These are phyloP conservation scores for Trichoderma koningiopsis DNA, from an alignment of 2,329 filamentous ascomycete genomes.

Conservation along the genomic window DNA sequence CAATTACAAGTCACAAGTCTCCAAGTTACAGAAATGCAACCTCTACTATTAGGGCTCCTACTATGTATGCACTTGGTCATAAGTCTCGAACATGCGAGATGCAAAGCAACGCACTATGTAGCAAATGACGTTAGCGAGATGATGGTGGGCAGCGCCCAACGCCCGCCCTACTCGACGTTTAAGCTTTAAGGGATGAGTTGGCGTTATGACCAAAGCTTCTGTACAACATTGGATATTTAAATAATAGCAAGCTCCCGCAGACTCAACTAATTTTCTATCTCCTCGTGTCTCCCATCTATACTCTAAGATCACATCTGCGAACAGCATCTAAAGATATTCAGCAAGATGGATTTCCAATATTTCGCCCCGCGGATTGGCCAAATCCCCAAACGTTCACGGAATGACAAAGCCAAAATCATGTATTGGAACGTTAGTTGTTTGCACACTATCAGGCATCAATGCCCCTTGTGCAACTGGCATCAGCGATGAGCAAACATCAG, in stretches of 20 bases:
- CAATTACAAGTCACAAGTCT: not conserved
- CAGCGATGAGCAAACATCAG: not conserved
- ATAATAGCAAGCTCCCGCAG: not conserved
- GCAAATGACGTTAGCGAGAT: not conserved
- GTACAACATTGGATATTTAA: not conserved
- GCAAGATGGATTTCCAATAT: conserved; percentile 20
- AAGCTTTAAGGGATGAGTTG: too few relatives aligned
- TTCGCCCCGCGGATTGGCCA: conserved; percentile 1
- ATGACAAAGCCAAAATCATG: not conserved
- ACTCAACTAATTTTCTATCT: not conserved
- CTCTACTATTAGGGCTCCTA: not conserved
- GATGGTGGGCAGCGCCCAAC: not conserved
- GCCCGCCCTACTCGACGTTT: not conserved
- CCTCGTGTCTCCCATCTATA: not conserved
- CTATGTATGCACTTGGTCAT: not conserved
- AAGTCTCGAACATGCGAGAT: not conserved
- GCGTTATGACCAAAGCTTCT: not conserved
- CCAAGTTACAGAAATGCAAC: not conserved
- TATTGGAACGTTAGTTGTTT: conserved; percentile 10
- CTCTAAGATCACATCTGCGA: not conserved
- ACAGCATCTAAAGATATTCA: not conserved
- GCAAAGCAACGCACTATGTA: not conserved
- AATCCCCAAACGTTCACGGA: not conserved
- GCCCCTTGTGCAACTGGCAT: not conserved
- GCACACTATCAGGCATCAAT: not conserved